Percentiles rank a stretch among this genome's conserved stretches.
Conservation (phyloP, 2,329 filamentous ascomycete species). For the Hortaea werneckii region DNA sequence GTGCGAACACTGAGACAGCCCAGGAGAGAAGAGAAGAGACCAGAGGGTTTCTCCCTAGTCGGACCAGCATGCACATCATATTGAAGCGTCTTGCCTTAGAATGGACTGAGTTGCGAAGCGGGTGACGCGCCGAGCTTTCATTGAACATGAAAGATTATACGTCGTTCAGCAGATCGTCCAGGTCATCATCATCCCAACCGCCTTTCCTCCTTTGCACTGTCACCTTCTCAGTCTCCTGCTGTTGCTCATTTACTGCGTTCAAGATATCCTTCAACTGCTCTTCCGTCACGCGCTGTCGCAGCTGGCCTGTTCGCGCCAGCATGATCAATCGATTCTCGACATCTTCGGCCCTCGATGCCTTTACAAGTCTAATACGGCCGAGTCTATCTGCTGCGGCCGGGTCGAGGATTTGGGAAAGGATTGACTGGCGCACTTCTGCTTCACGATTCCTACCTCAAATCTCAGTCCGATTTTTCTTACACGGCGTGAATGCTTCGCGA, state of each 20-base stretch:
- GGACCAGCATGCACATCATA: no score
- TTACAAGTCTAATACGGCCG: slow-evolving; percentile 88
- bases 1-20: no score
- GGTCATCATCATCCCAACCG: slow-evolving; percentile 74
- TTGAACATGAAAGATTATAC: no score
- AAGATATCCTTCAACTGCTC: slow-evolving; percentile 87
- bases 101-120: no score
- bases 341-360: slow-evolving; percentile 78
- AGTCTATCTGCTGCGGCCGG: slow-evolving; percentile 89
- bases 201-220: slow-evolving; percentile 75
- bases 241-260: slow-evolving; percentile 65
- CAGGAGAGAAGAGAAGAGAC: no score
- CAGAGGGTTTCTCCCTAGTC: no score
- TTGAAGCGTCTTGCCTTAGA: no score
- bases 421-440: slow-evolving; percentile 62
- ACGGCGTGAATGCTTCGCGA: no score
- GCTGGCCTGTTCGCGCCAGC: slow-evolving; percentile 78
- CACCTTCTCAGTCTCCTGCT: slow-evolving; percentile 69
- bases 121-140: no score
- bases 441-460: no score
- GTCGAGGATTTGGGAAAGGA: slow-evolving; percentile 86
- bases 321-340: slow-evolving; percentile 89
- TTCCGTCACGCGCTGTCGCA: slow-evolving; percentile 80
- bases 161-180: slow-evolving; percentile 56
- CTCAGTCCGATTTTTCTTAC: no score